Evolutionary conservation across 2,329 filamentous ascomycete genomes (phyloP).

Genomic region (Aquanectria penicillioides): DNA sequence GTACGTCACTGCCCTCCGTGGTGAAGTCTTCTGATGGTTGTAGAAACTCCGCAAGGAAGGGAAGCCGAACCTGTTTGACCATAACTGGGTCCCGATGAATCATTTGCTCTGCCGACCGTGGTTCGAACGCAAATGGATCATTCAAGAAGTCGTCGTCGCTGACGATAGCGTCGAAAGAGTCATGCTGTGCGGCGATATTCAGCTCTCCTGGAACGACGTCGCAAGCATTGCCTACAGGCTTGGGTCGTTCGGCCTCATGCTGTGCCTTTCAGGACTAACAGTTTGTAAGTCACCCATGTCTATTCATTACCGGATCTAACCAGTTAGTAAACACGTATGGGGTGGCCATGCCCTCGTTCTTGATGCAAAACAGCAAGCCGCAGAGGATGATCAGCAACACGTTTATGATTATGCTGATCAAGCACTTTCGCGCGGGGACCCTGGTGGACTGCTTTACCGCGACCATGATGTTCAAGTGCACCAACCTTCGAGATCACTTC

Average conservation of each 20-base stretch:
- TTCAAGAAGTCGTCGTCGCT: conserved; percentile 5
- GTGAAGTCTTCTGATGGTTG: too few species aligned
- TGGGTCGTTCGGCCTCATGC: background rate
- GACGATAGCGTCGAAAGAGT: background rate
- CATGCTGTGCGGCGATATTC: background rate
- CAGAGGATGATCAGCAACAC: background rate
- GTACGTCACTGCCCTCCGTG: too few species aligned
- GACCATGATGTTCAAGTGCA: conserved; percentile 1
- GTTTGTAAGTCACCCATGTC: background rate
- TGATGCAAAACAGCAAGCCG: background rate
- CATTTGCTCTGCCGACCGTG: background rate
- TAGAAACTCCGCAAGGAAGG: conserved; percentile 1
- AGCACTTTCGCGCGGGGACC: background rate
- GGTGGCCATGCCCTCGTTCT: background rate
- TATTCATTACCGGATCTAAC: too few species aligned
- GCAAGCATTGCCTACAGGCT: background rate
- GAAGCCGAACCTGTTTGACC: conserved; percentile 1
- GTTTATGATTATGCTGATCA: conserved; percentile 4
- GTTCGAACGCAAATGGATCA: conserved; percentile 15
- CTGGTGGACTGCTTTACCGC: background rate
- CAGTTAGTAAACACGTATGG: background rate
- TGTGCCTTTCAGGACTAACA: background rate
- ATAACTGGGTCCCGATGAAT: conserved; percentile 2
- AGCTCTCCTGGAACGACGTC: conserved; percentile 4
- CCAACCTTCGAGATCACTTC: conserved; percentile 1